Base-by-base conservation (phyloP, 106 monocot species). In the Allium cepa region DNA sequence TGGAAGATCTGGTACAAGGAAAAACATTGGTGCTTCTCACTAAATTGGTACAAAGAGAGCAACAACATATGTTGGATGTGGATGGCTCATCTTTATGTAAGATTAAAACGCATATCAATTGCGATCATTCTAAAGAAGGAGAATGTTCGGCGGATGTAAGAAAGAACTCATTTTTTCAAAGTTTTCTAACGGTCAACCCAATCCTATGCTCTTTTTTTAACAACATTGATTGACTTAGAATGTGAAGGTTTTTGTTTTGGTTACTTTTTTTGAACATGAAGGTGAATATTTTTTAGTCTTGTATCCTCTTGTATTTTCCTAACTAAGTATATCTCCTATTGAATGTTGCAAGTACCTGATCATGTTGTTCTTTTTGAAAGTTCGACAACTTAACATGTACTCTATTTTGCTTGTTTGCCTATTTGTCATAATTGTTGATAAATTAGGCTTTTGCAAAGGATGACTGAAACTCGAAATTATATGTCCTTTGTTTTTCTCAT, bases 121-220 rank as follows among this genome's bases (percentile, higher is more conserved):
- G 0, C 17, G 17, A 60, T 60, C 27, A 36, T 10, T 15, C 62
- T 46, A 50, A 4, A 51, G 57, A 59, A 58, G 56, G n/a, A 10
- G n/a, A 60, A 7, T 10, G 27, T 17, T 4, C 26, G 11, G 51
- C 55, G 17, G 11, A n/a, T 22, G 11, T 18, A 27, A 26, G 16
- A 47, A 47, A 13, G 55, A 50, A 69, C 46, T 63, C 77, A 52
- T 1, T 82, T 7, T 69, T 47, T 51, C 82, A 82, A 63, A 49
- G 77, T 57, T 78, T 82, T 78, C n/a, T 82, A 28, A 77, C 82
- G 57, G 77, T 82, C 51, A 82, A 77, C 53, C 61, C 82, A 15
- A 69, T 69, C 49, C 65, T 82, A 9, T 82, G 82, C 56, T 78
- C 69, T 52, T 77, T 72, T 9, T 63, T 82, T 65, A 72, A 67